Evolutionary conservation across 2,329 filamentous ascomycete genomes (phyloP), one percentile per base, ranked within the genome.

Genomic region (Cercospora canescens): DNA sequence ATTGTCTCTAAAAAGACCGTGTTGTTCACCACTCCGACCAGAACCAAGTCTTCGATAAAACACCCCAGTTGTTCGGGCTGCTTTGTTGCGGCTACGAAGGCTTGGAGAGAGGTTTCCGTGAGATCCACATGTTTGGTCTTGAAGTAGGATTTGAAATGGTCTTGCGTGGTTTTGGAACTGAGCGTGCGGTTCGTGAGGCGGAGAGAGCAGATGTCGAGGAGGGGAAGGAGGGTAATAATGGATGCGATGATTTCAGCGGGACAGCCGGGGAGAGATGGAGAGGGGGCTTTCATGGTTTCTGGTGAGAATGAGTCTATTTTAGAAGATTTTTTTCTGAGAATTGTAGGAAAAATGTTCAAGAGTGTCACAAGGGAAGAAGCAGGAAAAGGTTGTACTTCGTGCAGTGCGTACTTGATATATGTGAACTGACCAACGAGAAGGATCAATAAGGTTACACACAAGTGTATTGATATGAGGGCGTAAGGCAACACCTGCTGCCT

Each of bases 211-310:
- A 64, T 64, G 18, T 62, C 60, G 48, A 56, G 48, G 7, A 62
- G 30, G 7, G 60, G 55, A 21, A 62, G n/a, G 6, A 9, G 32
- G 7, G 18, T 30, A 7, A 62, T 50, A 35, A 62, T 30, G 35
- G 41, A n/a, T 21, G 55, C 60, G 16, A 91, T 79, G 14, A 91
- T 75, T 79, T 90, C 88, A 11, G 85, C 76, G 0, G 88, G 88
- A 58, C 48, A 11, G 62, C 59, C 9, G 39, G 39, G 39, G 18
- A 45, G 28, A 9, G 59, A 26, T 52, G 32, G 56, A 4, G 8
- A 18, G 2, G 39, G 39, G 0, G 1, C 18, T 18, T 28, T 21
- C 16, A 32, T 45, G 34, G 12, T 59, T 41, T 21, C 11, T 39
- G 35, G 32, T 32, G 21, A 26, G 11, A 18, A 24, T 11, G 18